Evolutionary conservation across 257 asterid species (phyloP).

Genomic region (Solanum lycopersicoides): DNA sequence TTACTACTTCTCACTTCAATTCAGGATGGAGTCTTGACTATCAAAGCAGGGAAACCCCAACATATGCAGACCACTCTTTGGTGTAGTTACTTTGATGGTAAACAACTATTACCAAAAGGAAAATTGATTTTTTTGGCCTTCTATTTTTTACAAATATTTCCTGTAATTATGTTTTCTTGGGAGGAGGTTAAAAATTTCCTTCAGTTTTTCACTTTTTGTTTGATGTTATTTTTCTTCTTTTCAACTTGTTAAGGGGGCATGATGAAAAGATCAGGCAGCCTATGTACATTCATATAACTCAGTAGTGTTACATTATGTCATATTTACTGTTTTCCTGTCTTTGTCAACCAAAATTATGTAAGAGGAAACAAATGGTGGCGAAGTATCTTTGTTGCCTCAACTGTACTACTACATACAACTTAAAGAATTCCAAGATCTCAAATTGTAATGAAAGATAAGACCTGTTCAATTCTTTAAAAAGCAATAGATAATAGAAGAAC

Average conservation of each 20-base stretch:
- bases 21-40: constrained; percentile 55
- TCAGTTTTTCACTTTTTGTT: neutral
- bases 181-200: neutral
- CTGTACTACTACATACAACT: neutral
- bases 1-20: constrained; percentile 30
- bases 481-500: neutral
- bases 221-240: neutral
- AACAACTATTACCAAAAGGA: constrained; percentile 10
- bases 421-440: neutral
- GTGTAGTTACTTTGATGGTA: constrained; percentile 31
- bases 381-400: neutral
- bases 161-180: neutral
- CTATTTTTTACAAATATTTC: neutral
- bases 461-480: neutral
- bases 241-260: neutral
- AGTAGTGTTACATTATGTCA: neutral
- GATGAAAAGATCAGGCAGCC: neutral
- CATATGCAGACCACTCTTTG: constrained; percentile 26
- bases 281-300: neutral
- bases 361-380: neutral
- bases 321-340: neutral
- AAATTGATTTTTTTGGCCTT: neutral
- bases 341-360: neutral
- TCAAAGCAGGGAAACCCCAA: constrained; percentile 41
- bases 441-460: neutral